Base-by-base conservation (phyloP, 768 basidiomycete genomes). In the Xerocomellus intermedius region DNA sequence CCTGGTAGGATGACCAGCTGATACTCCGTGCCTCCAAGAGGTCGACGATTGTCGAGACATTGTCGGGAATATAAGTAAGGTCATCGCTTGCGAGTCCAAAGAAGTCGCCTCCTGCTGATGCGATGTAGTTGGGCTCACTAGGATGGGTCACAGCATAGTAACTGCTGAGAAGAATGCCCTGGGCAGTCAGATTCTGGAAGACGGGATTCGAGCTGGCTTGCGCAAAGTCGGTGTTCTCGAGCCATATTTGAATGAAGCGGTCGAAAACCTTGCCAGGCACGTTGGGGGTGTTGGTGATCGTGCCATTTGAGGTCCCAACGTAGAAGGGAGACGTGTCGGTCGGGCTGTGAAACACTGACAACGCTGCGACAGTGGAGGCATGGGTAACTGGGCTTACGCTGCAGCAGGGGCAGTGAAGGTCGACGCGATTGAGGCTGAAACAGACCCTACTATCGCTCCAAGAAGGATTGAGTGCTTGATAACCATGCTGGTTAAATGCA, bases 1-100 rank as follows among this genome's bases (percentile, higher is more conserved):
- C 84, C 64, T 84, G 79, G 60, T 86, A 87, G 17, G 79, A 72
- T 0, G 77, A 78, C 85, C 86, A 87, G 7, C 79, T 79, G 39
- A 87, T 75, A 42, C 69, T 73, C 59, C 81, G 79, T 17, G 73
- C 69, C 24, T 86, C 85, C 30, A 87, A 69, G 17, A 87, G 72
- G 58, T 87, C 86, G 24, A 83, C 78, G 41, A 86, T 59, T 14
- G 79, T 82, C 4, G 83, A 82, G 8, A 84, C 69, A 60, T 83
- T 84, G 28, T 57, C 61, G 0, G 78, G 77, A 33, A 82, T 54
- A 26, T 0, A 9, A 17, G 51, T 52, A 16, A 59, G 26, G 0
- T 61, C 64, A 50, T 87, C 83, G 52, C 68, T 73, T 1, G 66
- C 68, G 65, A 79, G 72, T 32, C 79, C 85, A 46, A 70, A 82